Evolutionary conservation across 306 rosid species (phyloP).

Genomic region (Quercus aquifolioides): DNA sequence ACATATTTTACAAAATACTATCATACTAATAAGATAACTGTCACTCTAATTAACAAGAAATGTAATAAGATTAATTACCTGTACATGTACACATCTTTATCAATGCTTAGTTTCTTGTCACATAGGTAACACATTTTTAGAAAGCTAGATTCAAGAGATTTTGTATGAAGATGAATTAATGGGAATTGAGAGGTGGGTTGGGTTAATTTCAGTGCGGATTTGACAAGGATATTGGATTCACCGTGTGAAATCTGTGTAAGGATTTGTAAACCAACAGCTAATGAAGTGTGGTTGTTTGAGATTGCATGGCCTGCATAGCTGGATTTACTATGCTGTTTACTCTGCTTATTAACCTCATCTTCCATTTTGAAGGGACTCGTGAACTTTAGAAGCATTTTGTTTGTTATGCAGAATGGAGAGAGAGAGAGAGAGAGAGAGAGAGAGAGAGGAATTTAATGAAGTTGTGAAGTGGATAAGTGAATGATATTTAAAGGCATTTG

Average conservation of each 20-base stretch:
- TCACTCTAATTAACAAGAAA: too few species aligned
- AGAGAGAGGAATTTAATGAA: background rate
- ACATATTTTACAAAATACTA: background rate
- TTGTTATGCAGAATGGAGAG: background rate
- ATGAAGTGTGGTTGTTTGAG: background rate
- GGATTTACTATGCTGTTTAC: background rate
- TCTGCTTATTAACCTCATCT: background rate
- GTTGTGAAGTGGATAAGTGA: conserved; percentile 2
- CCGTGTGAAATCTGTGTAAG: conserved; percentile 17
- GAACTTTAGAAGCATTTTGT: conserved; percentile 8
- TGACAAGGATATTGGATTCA: conserved; percentile 29
- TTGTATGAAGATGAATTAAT: background rate
- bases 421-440: background rate
- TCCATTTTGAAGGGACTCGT: conserved; percentile 15
- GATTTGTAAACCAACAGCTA: conserved; percentile 40
- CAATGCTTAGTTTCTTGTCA: conserved; percentile 38
- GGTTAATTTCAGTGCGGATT: conserved; percentile 26
- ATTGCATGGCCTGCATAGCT: background rate
- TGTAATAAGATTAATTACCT: conserved; percentile 23
- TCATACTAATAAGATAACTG: too few species aligned
- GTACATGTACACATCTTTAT: conserved; percentile 55
- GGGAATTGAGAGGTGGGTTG: conserved; percentile 9
- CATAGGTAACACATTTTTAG: conserved; percentile 44
- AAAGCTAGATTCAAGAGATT: conserved; percentile 19
- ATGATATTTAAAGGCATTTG: conserved; percentile 1